These are phyloP conservation scores for Eucalyptus polyanthemos DNA, from an alignment of 345 rosid genomes.

Conservation along the genomic window DNA sequence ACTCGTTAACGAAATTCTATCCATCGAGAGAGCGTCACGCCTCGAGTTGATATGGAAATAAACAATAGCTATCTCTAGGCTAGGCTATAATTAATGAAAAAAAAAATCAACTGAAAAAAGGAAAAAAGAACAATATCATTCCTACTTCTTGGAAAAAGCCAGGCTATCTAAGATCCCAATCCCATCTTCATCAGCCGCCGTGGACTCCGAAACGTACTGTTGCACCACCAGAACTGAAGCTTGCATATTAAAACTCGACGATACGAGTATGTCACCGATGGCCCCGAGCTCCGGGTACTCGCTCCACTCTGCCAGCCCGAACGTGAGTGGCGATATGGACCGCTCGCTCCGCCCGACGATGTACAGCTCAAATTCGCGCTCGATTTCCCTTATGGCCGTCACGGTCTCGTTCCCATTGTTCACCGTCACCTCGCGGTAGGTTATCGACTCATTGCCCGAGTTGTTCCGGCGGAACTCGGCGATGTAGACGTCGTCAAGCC, in stretches of 20 bases:
- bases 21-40: neutral
- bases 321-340: conserved; percentile 6
- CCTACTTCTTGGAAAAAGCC: neutral
- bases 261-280: conserved; percentile 9
- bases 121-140: neutral
- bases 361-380: conserved; percentile 1
- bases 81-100: neutral
- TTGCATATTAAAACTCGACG: neutral
- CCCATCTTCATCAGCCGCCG: neutral
- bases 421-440: conserved; percentile 8
- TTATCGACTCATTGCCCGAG: neutral
- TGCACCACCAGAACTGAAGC: conserved; percentile 29
- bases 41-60: neutral
- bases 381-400: neutral
- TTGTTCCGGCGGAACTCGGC: conserved; percentile 15
- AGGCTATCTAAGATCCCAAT: neutral
- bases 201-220: neutral
- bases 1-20: neutral
- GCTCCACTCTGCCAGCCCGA: conserved; percentile 14
- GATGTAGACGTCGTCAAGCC: conserved; percentile 5
- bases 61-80: neutral
- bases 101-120: neutral
- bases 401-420: conserved; percentile 15
- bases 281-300: conserved; percentile 26
- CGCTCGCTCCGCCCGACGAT: conserved; percentile 21